Base-by-base conservation (phyloP, 768 basidiomycete species). In the Naganishia randhawae region DNA sequence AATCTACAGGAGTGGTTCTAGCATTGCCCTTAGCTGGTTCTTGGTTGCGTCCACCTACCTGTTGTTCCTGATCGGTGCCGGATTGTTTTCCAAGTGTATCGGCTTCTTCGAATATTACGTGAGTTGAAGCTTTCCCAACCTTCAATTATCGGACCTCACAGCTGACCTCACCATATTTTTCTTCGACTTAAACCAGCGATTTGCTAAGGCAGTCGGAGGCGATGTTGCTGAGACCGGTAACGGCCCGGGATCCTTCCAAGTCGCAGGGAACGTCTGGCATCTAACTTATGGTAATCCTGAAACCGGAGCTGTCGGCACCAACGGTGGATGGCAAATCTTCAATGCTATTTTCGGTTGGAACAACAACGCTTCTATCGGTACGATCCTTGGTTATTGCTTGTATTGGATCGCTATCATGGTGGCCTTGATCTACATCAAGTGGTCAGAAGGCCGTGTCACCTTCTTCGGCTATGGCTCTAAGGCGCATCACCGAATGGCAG, bases 11-110 rank as follows among this genome's bases (percentile, higher is more conserved):
- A 76, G 75, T n/a, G 76, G 77, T 50, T 80, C 77, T 29, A 75
- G 75, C 32, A 68, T 73, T 86, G 89, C 91, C 0, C 82, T 97
- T 37, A 87, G 85, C 37, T 81, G 92, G 71, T 98, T 98, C 87
- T 85, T 99, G 64, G 81, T 97, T 73, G 83, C 86, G 62, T 98
- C 96, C 84, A 95, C 95, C 62, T 91, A 91, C 82, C 81, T 98
- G 71, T 82, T 98, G 53, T 85, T 97, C 72, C 86, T 98, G 74
- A 91, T 99, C 79, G 95, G 95, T 31, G 88, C 95, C 0, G 95
- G 95, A 17, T 85, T 99, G 31, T 92, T 95, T 31, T 89, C 88
- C 72, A 89, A 86, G 80, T 84, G 88, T 3, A 83, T 91, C 25
- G 86, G 87, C 73, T 81, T 84, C 37, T 92, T 92, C 82, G 81